Base-by-base conservation (phyloP, 495 filamentous ascomycete genomes). In the Tuber melanosporum region DNA sequence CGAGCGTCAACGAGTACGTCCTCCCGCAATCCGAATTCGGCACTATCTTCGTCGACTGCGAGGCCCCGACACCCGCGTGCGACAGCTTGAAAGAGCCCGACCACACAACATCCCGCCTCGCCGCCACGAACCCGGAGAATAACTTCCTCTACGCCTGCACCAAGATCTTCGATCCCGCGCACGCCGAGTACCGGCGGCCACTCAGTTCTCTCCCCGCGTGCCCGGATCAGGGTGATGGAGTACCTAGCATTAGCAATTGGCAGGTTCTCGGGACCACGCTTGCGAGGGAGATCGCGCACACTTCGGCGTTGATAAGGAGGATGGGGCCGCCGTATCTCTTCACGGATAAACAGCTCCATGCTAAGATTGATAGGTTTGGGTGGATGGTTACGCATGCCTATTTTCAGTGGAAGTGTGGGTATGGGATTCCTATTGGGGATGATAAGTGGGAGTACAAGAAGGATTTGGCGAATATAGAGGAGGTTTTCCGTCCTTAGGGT, bases 21-120 rank as follows among this genome's bases (percentile, higher is more conserved):
- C 57, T 66, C 26, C 57, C 57, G 9, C 57, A 66, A 36, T 66
- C 57, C 26, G 57, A 66, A 66, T 66, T 66, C 57, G 57, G 57
- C 57, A 66, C 57, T 14, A 66, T 66, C 57, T 66, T 66, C 12
- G 57, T 66, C 57, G 57, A 66, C 57, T 66, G 57, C 4, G 57
- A 66, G 26, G 3, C 26, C 32, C 57, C 57, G 14, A 36, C 57
- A 0, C 26, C 26, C 12, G 57, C 57, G 14, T 66, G 57, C 26
- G 57, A 66, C 32, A 2, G 57, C 26, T 14, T 66, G 32, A 32
- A 17, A 36, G 57, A 66, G 14, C 57, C 57, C 26, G 57, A 66
- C 26, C 57, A 66, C 32, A 7, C 26, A 66, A 36, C 57, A 5
- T 1, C 57, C 26, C 57, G 57, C 57, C 14, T 66, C 14, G 57